Conservation (phyloP, 768 basidiomycete species). For the Lanmaoa rubissima region DNA sequence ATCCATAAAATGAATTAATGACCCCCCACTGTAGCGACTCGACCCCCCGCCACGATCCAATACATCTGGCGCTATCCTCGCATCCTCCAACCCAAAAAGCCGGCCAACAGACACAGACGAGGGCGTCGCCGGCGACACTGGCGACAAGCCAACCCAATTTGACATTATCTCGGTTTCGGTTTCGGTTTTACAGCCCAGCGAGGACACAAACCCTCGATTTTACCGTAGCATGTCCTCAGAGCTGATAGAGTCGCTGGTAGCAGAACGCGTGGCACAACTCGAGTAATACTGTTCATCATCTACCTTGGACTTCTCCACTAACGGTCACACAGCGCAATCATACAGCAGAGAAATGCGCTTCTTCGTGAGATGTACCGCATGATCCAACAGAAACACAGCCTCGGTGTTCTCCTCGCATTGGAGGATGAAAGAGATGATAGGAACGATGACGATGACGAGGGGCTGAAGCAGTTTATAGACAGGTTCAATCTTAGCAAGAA, state of each 20-base stretch:
- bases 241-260: constrained; percentile 36
- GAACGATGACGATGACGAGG: constrained; percentile 36
- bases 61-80: not conserved
- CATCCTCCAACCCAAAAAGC: not conserved
- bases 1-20: not conserved
- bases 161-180: not conserved
- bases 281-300: constrained; percentile 18
- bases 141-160: not conserved
- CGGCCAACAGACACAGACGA: not conserved
- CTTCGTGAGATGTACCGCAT: constrained; percentile 70
- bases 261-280: constrained; percentile 36
- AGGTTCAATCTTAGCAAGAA: constrained; percentile 53
- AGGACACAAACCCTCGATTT: constrained; percentile 3
- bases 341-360: constrained; percentile 64
- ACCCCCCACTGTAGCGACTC: not conserved
- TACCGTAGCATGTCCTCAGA: constrained; percentile 23
- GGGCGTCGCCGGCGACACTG: constrained; percentile 5
- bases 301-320: not conserved
- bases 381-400: constrained; percentile 51
- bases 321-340: constrained; percentile 48
- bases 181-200: not conserved
- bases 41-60: constrained; percentile 7
- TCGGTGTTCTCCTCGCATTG: constrained; percentile 39
- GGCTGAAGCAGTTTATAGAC: constrained; percentile 50
- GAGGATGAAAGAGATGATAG: constrained; percentile 38